phyloP scores from a whole-genome alignment of 2,329 filamentous ascomycete species.

The Tolypocladium amazonense region DNA sequence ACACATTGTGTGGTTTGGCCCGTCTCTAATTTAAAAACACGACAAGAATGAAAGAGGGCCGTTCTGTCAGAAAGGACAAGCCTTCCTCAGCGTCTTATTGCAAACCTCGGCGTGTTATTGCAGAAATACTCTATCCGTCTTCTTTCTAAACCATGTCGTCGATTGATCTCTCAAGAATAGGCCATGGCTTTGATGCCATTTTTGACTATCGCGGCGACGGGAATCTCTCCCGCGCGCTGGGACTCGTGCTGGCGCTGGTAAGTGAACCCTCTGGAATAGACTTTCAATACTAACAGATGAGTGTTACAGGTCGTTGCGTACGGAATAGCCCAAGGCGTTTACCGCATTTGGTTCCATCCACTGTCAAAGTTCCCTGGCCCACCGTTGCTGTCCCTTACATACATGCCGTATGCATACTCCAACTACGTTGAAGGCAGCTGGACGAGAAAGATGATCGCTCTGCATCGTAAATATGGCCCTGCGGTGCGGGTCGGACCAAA shows the following conservation, averaged over 20 bases:
- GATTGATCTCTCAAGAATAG: background rate
- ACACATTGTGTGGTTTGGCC: background rate
- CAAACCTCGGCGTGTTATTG: background rate
- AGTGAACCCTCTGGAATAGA: background rate
- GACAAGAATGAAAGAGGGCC: background rate
- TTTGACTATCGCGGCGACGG: background rate
- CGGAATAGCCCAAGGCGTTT: constrained; percentile 4
- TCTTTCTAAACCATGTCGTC: background rate
- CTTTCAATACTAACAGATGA: background rate
- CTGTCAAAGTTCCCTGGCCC: constrained; percentile 19
- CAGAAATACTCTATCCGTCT: background rate
- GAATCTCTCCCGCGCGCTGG: background rate
- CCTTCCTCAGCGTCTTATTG: no score
- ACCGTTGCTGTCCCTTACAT: constrained; percentile 8
- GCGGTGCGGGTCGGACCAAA: constrained; percentile 31
- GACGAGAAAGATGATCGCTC: constrained; percentile 7
- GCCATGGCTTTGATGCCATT: background rate
- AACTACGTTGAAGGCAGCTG: constrained; percentile 8
- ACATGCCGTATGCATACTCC: constrained; percentile 8
- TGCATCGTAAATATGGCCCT: constrained; percentile 17
- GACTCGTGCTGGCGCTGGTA: background rate
- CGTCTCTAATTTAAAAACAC: background rate
- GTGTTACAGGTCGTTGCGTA: constrained; percentile 3
- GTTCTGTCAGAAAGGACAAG: background rate
- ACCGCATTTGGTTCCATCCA: constrained; percentile 18